A percentile compares a stretch with the other conserved stretches of the same genome.
Conservation (phyloP, 495 filamentous ascomycete species). For the Cladorrhinum samala region DNA sequence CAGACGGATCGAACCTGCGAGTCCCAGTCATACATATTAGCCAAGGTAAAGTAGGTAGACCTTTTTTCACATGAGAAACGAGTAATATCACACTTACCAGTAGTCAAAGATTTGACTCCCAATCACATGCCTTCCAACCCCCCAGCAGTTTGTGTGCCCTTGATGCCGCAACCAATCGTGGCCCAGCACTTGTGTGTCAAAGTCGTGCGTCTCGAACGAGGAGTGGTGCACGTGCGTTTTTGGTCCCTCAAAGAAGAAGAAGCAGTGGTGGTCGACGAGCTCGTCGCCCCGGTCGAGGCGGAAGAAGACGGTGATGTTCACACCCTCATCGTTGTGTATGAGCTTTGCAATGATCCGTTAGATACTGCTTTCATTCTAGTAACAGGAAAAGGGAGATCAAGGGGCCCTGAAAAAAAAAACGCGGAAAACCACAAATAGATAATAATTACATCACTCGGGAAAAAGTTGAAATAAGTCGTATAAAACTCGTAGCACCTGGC, state of each 20-base stretch:
- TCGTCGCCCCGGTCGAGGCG: constrained; percentile 58
- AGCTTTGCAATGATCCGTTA: constrained; percentile 9
- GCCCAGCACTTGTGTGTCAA: constrained; percentile 66
- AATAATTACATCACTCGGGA: constrained; percentile 42
- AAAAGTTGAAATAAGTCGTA: constrained; percentile 60
- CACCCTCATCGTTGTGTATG: constrained; percentile 44
- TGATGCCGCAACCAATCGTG: constrained; percentile 63
- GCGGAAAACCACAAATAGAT: too few species aligned
- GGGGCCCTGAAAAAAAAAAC: too few species aligned
- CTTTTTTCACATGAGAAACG: too few species aligned
- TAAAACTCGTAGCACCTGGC: constrained; percentile 55
- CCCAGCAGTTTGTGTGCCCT: constrained; percentile 65
- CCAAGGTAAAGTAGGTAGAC: too few species aligned
- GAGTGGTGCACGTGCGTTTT: constrained; percentile 63
- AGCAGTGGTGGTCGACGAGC: constrained; percentile 64
- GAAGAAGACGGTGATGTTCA: constrained; percentile 54
- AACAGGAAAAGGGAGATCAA: too few species aligned
- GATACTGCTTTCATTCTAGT: not conserved
- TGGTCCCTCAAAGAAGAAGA: constrained; percentile 55
- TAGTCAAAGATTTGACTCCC: constrained; percentile 66
- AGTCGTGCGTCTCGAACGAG: constrained; percentile 70
- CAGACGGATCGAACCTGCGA: constrained; percentile 52
- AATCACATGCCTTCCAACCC: constrained; percentile 63
- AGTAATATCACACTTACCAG: too few species aligned
- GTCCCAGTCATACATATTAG: not conserved